These are phyloP conservation scores for Plantago lanceolata DNA, from an alignment of 305 asterid genomes.

Conservation along the genomic window DNA sequence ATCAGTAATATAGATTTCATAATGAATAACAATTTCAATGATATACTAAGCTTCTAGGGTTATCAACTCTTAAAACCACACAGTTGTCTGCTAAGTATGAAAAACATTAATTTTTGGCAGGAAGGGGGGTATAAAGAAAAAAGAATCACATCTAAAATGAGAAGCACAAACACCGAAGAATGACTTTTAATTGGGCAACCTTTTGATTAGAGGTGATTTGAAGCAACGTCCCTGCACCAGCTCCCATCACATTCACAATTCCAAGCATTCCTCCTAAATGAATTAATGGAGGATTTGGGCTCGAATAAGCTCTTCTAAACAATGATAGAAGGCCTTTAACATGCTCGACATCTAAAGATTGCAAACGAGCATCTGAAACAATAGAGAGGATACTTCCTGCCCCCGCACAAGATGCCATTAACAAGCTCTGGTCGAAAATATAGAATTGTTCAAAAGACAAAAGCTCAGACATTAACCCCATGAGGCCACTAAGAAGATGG, in stretches of 20 bases:
- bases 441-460: conserved; percentile 46
- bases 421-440: conserved; percentile 57
- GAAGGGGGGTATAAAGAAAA: background rate
- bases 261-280: conserved; percentile 94
- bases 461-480: conserved; percentile 56
- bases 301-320: conserved; percentile 59
- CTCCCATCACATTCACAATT: conserved; percentile 75
- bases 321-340: conserved; percentile 53
- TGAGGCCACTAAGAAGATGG: conserved; percentile 44
- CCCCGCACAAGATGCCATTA: conserved; percentile 82
- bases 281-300: conserved; percentile 56
- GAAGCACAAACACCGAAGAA: background rate
- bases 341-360: conserved; percentile 48
- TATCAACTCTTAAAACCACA: too few relatives aligned
- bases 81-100: too few relatives aligned
- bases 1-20: conserved; percentile 10
- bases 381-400: conserved; percentile 71
- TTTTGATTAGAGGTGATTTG: conserved; percentile 40
- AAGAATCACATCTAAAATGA: background rate
- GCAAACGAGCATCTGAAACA: conserved; percentile 52
- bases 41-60: too few relatives aligned
- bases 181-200: conserved; percentile 38
- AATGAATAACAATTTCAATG: too few relatives aligned
- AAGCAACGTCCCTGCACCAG: conserved; percentile 61
- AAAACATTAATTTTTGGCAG: too few relatives aligned